Conservation (phyloP, 2,329 filamentous ascomycete species). For the Teratosphaeriaceae sp. region DNA sequence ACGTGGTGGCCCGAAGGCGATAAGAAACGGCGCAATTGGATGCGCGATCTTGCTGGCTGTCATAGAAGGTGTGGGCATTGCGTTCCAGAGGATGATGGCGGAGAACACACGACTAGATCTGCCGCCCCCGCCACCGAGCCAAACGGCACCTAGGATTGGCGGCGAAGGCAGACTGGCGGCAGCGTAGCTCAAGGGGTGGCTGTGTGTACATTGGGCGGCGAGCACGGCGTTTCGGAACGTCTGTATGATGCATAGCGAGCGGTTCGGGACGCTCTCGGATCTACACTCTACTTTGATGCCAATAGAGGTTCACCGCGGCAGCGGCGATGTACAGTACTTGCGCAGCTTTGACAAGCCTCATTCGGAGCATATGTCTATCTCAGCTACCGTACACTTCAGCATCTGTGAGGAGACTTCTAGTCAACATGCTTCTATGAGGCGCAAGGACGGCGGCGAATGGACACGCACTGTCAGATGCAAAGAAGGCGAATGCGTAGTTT, state of each 20-base stretch:
- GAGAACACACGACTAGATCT: constrained; percentile 75
- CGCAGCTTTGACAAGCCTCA: no score
- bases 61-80: constrained; percentile 96
- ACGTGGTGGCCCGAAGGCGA: constrained; percentile 83
- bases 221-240: background rate
- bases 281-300: constrained; percentile 1
- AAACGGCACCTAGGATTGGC: constrained; percentile 3
- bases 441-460: no score
- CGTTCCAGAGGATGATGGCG: constrained; percentile 89
- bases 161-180: constrained; percentile 26
- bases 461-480: no score
- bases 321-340: background rate
- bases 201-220: background rate
- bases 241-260: constrained; percentile 3
- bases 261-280: background rate
- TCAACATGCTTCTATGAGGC: no score
- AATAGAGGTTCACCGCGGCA: background rate
- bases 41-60: constrained; percentile 91
- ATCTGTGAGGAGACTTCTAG: no score
- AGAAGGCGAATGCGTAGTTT: no score
- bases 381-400: no score
- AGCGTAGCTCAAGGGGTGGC: background rate
- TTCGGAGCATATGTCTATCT: no score
- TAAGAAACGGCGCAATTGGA: constrained; percentile 91
- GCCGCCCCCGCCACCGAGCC: constrained; percentile 38